These are phyloP conservation scores for Voacanga thouarsii DNA, from an alignment of 257 asterid species.

Conservation along the genomic window DNA sequence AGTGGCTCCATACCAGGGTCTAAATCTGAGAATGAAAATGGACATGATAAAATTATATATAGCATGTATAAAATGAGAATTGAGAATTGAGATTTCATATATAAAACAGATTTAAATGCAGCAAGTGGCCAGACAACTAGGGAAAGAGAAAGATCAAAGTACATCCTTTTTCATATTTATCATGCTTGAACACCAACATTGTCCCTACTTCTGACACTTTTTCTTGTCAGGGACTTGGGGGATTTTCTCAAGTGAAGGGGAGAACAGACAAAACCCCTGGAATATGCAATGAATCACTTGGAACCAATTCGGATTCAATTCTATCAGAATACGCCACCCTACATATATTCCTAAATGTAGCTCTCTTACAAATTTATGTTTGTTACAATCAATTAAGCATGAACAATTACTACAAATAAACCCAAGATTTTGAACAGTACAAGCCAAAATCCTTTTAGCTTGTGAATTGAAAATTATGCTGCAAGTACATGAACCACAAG, in stretches of 20 bases:
- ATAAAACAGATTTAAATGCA: not conserved
- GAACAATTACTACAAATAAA: not conserved
- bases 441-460: not conserved
- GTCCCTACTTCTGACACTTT: not conserved
- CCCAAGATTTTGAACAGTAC: not conserved
- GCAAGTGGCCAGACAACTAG: not conserved
- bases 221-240: not conserved
- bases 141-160: not conserved
- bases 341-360: not conserved
- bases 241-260: not conserved
- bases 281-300: not conserved
- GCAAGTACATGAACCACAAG: not conserved
- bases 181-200: not conserved
- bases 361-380: not conserved
- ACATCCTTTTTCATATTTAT: not conserved
- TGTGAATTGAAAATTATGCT: not conserved
- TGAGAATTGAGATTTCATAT: not conserved
- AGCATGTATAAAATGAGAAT: no score
- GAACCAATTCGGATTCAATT: not conserved
- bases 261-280: not conserved
- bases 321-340: not conserved
- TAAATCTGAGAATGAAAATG: conserved; percentile 32
- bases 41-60: not conserved
- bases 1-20: conserved; percentile 48
- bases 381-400: not conserved